These are phyloP conservation scores for Bolboschoenus planiculmis DNA, from an alignment of 176 grass and related monocot species.

Conservation along the genomic window DNA sequence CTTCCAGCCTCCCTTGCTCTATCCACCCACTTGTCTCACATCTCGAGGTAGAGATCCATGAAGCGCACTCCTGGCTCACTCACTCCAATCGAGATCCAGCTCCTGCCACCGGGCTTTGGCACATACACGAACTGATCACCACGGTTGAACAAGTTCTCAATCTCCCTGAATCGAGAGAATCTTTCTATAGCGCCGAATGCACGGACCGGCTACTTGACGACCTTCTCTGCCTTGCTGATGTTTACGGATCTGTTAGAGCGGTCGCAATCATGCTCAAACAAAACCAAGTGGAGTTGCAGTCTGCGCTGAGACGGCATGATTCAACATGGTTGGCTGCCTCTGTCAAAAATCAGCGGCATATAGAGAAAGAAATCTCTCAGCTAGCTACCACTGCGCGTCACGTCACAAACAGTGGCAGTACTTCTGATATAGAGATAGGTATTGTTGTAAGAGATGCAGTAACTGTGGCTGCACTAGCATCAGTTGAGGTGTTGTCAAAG, in stretches of 20 bases:
- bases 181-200: background rate
- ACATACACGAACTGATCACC: background rate
- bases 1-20: conserved; percentile 10
- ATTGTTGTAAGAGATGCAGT: conserved; percentile 30
- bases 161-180: conserved; percentile 6
- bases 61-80: background rate
- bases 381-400: conserved; percentile 23
- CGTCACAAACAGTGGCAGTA: conserved; percentile 3
- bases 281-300: conserved; percentile 16
- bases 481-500: conserved; percentile 27
- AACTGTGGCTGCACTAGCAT: conserved; percentile 21
- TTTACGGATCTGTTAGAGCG: conserved; percentile 30
- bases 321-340: conserved; percentile 4
- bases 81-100: background rate
- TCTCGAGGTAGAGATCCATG: conserved; percentile 5
- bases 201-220: background rate
- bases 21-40: conserved; percentile 4
- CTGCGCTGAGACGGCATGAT: conserved; percentile 27
- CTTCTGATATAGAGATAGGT: conserved; percentile 20
- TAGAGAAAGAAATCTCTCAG: conserved; percentile 29
- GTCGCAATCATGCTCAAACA: conserved; percentile 21
- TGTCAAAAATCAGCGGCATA: conserved; percentile 1
- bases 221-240: conserved; percentile 28
- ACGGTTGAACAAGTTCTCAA: conserved; percentile 11
- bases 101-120: background rate